Percentiles rank a stretch among this genome's conserved stretches.
Evolutionary conservation across 192 early-diverging fungal genomes (phyloP).

Genomic region (Phlyctochytrium arcticum): DNA sequence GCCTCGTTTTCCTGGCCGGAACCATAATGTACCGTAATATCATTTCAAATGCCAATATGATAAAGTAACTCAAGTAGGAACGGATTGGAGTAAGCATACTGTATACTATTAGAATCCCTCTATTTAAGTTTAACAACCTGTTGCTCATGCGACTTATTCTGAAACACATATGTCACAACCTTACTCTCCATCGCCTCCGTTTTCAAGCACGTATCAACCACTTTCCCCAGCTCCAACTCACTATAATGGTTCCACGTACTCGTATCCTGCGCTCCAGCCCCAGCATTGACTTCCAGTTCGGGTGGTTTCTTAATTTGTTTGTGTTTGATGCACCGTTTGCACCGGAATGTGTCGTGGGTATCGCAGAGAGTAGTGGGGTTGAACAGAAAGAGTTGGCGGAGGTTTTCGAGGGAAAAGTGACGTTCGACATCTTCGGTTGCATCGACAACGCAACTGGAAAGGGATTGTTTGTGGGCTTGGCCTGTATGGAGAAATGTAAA

Average conservation of each 20-base stretch:
- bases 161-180: conserved; percentile 46
- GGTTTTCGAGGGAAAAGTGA: conserved; percentile 86
- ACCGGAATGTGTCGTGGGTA: conserved; percentile 97
- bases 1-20: too few species aligned
- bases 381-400: conserved; percentile 85
- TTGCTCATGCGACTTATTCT: conserved; percentile 42
- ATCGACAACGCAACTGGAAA: conserved; percentile 93
- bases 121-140: conserved; percentile 26
- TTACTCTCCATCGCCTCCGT: conserved; percentile 30
- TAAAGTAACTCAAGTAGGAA: too few species aligned
- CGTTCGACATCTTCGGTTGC: conserved; percentile 88
- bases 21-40: too few species aligned
- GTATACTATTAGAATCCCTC: not conserved
- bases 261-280: conserved; percentile 45
- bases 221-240: conserved; percentile 35
- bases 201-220: conserved; percentile 37
- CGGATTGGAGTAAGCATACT: too few species aligned
- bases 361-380: conserved; percentile 72
- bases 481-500: conserved; percentile 26
- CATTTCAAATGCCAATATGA: too few species aligned
- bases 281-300: conserved; percentile 40
- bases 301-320: conserved; percentile 67
- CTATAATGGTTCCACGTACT: conserved; percentile 54
- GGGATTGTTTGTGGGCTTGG: conserved; percentile 67
- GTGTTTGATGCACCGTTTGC: conserved; percentile 81